These are phyloP conservation scores for Cladosporium austrohemisphaericum DNA, from an alignment of 2,329 filamentous ascomycete genomes.

Conservation along the genomic window DNA sequence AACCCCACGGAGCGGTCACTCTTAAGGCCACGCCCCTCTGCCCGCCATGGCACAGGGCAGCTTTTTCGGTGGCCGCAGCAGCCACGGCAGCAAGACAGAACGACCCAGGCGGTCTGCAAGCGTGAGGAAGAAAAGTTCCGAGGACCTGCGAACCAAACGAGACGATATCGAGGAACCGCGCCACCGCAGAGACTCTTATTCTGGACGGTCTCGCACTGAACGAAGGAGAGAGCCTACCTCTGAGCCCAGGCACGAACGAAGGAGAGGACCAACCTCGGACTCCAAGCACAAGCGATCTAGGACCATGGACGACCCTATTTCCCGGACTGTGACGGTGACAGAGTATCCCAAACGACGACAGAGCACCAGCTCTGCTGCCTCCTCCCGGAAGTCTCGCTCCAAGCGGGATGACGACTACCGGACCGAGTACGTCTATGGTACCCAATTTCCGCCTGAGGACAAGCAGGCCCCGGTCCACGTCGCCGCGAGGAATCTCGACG, in stretches of 20 bases:
- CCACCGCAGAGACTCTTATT: constrained; percentile 38
- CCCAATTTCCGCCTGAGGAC: constrained; percentile 6
- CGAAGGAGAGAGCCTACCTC: constrained; percentile 16
- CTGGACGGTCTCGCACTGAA: constrained; percentile 30
- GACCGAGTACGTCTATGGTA: constrained; percentile 15
- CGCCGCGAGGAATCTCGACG: constrained; percentile 7
- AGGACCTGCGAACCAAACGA: constrained; percentile 23
- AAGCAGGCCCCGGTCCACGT: constrained; percentile 2
- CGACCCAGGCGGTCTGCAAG: constrained; percentile 19
- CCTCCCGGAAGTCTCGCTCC: constrained; percentile 12
- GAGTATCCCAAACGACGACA: constrained; percentile 11
- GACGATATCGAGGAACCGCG: constrained; percentile 41
- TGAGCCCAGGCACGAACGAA: constrained; percentile 1
- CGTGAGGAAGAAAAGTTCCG: constrained; percentile 16
- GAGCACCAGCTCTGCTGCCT: constrained; percentile 10
- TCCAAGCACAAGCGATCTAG: not conserved
- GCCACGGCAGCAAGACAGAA: constrained; percentile 15
- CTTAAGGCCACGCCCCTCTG: constrained; percentile 2
- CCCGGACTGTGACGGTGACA: constrained; percentile 16
- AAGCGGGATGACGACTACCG: not conserved
- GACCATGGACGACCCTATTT: constrained; percentile 9
- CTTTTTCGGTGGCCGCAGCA: constrained; percentile 21
- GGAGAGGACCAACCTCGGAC: not conserved
- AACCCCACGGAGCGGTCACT: constrained; percentile 8
- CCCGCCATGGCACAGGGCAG: constrained; percentile 21